Percentiles rank a stretch among this genome's conserved stretches.
Conservation (phyloP, 2,329 filamentous ascomycete genomes). For the Periconia sp. region DNA sequence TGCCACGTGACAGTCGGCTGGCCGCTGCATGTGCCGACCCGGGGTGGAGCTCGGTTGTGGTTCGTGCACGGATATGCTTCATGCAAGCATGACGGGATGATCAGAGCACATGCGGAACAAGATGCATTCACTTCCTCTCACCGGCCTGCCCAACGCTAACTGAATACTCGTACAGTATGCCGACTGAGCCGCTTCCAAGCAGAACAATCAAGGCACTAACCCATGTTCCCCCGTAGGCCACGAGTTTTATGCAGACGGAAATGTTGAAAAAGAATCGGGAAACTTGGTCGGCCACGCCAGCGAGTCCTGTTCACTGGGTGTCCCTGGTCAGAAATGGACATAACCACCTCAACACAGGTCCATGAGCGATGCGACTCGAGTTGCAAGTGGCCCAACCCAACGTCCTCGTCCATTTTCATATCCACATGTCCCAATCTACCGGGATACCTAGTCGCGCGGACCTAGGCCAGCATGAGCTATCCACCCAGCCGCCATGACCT, state of each 20-base stretch:
- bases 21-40: too few species aligned
- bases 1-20: slow-evolving; percentile 12
- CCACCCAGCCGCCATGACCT: too few species aligned
- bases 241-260: neutral
- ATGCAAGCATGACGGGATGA: slow-evolving; percentile 14
- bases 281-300: neutral
- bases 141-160: slow-evolving; percentile 11
- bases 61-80: neutral
- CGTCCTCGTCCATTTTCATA: neutral
- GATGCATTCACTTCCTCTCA: neutral
- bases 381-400: slow-evolving; percentile 1
- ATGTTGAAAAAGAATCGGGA: neutral
- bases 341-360: slow-evolving; percentile 28
- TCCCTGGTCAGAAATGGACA: slow-evolving; percentile 6
- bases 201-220: slow-evolving; percentile 28
- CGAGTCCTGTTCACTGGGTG: neutral
- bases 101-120: slow-evolving; percentile 20
- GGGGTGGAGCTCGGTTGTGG: neutral
- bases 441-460: slow-evolving; percentile 9
- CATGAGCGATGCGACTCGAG: slow-evolving; percentile 10
- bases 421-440: neutral
- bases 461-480: neutral
- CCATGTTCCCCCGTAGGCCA: neutral
- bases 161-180: slow-evolving; percentile 10
- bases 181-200: neutral